Conservation (phyloP, 139 green algal genomes). For the Chlamydomonas sp. region DNA sequence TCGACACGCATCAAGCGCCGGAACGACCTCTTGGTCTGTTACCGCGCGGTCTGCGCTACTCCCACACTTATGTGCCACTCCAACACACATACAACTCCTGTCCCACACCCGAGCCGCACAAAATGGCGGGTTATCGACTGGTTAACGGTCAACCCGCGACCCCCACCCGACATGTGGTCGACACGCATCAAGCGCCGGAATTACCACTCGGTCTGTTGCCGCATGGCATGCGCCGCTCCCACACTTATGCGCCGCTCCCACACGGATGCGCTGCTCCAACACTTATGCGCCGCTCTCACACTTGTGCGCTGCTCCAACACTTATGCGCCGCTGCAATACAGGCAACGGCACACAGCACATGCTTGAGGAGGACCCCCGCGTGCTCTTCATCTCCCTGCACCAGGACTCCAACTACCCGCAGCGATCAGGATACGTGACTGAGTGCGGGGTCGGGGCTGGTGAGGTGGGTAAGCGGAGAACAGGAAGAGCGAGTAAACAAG, state of each 20-base stretch:
- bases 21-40: neutral
- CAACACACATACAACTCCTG: too few species aligned
- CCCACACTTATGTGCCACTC: neutral
- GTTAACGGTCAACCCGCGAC: too few species aligned
- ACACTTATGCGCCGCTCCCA: neutral
- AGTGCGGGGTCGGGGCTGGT: too few species aligned
- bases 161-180: neutral
- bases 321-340: neutral
- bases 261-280: neutral
- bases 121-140: too few species aligned
- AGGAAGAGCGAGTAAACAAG: too few species aligned
- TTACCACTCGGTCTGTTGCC: neutral
- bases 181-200: neutral
- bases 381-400: slow-evolving; percentile 69
- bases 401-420: slow-evolving; percentile 22
- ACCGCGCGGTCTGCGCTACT: neutral
- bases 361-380: slow-evolving; percentile 46
- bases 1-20: neutral
- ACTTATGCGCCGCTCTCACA: neutral
- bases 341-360: slow-evolving; percentile 50
- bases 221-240: neutral
- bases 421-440: slow-evolving; percentile 25
- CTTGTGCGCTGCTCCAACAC: neutral
- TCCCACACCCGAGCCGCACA: too few species aligned
- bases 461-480: too few species aligned